Evolutionary conservation across 164 flowering plant species (phyloP), one percentile per base, ranked within the genome.

Genomic region (Pachysandra terminalis): DNA sequence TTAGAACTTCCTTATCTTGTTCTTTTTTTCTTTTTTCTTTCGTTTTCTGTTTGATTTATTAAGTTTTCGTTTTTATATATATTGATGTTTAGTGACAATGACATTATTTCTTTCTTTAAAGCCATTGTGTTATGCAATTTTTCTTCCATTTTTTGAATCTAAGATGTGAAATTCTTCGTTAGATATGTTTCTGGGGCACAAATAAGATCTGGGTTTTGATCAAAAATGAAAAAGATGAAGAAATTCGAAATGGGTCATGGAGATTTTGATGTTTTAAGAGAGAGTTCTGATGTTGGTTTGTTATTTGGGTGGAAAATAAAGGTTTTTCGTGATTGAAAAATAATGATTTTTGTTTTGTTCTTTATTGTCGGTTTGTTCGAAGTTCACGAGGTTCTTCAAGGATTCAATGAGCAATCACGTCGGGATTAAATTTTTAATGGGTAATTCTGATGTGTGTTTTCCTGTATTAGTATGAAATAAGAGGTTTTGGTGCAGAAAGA

Each of bases 351-450:
- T 32, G 5, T 59, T 71, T 6, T 69, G 68, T 61, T 61, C 17
- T 27, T 35, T 60, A 21, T 66, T 65, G 32, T 74, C 64, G 69
- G 49, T 61, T 68, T 69, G 63, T 53, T 72, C 59, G 73, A 61
- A 66, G 59, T 66, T 74, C 48, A 69, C 70, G 71, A 73, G 69
- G 63, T 67, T 61, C 64, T 69, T 63, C 59, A 70, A 59, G 66
- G 53, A 69, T 57, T 3, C 22, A 37, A 10, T 41, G 41, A 6
- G 25, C 27, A 7, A 23, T 69, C 67, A 52, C 63, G 52, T 71
- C 56, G 2, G n/a, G 51, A 49, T 66, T 62, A 48, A 12, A 22
- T 21, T 72, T 63, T 59, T 56, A 37, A 62, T 64, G 45, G 16
- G 66, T 27, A 17, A 68, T 67, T 77, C 23, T 15, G 37, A 49